phyloP scores from a whole-genome alignment of 768 basidiomycete genomes.

The Coprinopsis marcescibilis region DNA sequence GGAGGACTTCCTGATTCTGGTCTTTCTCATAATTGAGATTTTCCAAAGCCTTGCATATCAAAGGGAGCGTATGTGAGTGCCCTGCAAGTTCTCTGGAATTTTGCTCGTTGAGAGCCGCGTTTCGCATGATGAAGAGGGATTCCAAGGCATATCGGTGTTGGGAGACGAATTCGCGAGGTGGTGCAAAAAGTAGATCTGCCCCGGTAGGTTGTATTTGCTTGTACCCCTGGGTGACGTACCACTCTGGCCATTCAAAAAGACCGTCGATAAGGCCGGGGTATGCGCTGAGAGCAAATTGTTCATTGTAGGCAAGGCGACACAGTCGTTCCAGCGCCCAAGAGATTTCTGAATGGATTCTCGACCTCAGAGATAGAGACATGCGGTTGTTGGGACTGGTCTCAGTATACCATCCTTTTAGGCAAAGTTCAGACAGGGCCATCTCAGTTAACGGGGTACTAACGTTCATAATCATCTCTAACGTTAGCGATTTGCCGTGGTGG shows the following conservation, averaged over 20 bases:
- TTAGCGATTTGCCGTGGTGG: constrained; percentile 31
- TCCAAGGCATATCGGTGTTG: constrained; percentile 77
- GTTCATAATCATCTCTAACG: constrained; percentile 72
- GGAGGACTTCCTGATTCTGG: constrained; percentile 64
- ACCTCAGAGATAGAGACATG: constrained; percentile 85
- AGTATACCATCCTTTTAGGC: constrained; percentile 73
- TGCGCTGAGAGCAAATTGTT: constrained; percentile 63
- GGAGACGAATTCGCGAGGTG: constrained; percentile 41
- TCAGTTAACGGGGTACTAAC: constrained; percentile 32
- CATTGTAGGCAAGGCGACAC: constrained; percentile 72
- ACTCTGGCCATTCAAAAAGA: constrained; percentile 84
- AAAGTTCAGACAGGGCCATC: constrained; percentile 8
- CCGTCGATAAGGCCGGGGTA: constrained; percentile 80
- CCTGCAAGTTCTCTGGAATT: constrained; percentile 58
- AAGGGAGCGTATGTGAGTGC: constrained; percentile 55
- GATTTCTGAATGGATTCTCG: constrained; percentile 75
- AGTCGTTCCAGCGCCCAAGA: constrained; percentile 89
- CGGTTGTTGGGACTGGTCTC: constrained; percentile 74
- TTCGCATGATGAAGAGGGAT: constrained; percentile 82
- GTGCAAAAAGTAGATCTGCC: constrained; percentile 47
- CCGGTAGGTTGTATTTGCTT: constrained; percentile 38
- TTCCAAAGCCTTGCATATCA: constrained; percentile 62
- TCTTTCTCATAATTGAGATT: constrained; percentile 58
- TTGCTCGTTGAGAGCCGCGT: constrained; percentile 64
- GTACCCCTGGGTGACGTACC: constrained; percentile 66